Percentiles rank a stretch among this genome's conserved stretches.
phyloP scores from a whole-genome alignment of 176 grass and related monocot species.

The Triticum turgidum region DNA sequence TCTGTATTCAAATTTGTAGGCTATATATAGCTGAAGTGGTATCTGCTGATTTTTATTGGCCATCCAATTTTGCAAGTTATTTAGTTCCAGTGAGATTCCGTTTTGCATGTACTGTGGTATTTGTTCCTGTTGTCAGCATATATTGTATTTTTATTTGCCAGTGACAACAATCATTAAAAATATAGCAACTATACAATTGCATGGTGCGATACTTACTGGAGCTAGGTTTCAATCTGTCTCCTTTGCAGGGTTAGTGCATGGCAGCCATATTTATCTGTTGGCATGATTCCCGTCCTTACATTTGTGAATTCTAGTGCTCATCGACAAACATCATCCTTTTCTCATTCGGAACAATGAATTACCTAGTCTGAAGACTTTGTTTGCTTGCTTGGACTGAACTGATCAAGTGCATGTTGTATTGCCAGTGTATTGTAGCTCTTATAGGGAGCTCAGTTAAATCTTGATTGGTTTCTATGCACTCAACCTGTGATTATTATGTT shows the following conservation, averaged over 20 bases:
- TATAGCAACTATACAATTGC: background rate
- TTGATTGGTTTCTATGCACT: no score
- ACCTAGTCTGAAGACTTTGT: no score
- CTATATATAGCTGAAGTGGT: no score
- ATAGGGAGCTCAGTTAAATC: no score
- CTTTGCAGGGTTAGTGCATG: background rate
- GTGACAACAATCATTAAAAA: background rate
- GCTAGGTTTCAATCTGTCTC: background rate
- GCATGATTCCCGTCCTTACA: background rate
- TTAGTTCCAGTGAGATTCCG: background rate
- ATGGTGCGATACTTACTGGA: background rate
- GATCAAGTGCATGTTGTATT: no score
- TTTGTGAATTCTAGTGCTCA: background rate
- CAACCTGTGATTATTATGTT: no score
- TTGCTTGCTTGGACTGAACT: no score
- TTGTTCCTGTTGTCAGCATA: background rate
- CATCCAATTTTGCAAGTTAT: background rate
- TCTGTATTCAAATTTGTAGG: no score
- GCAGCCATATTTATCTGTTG: background rate
- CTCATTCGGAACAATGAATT: no score
- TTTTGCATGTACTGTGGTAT: background rate
- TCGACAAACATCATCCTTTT: no score
- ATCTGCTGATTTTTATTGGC: no score
- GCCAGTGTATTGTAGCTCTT: no score
- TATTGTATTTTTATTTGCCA: background rate